Evolutionary conservation across 2,329 filamentous ascomycete species (phyloP).

Genomic region (Trichoderma atroviride): DNA sequence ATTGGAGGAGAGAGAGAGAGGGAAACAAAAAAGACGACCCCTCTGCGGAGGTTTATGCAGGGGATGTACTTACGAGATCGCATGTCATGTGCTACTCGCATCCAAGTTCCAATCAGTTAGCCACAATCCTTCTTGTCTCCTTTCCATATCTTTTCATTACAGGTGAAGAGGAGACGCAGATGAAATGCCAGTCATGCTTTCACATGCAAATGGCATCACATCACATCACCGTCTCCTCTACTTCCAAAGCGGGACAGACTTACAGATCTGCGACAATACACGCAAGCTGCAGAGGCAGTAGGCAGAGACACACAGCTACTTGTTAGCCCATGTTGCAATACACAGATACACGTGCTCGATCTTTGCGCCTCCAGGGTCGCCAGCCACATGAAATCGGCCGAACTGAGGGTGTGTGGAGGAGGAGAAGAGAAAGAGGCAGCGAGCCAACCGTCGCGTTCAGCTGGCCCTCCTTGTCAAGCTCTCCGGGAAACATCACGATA

Average conservation of each 20-base stretch:
- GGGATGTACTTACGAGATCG: constrained; percentile 71
- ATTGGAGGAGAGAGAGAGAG: not conserved
- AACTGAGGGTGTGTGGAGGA: not conserved
- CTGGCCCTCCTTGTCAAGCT: not conserved
- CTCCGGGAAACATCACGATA: not conserved
- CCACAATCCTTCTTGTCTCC: constrained; percentile 27
- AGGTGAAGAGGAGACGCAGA: not conserved
- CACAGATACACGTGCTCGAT: constrained; percentile 25
- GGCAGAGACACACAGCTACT: constrained; percentile 33
- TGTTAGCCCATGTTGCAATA: constrained; percentile 36
- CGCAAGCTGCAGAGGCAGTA: constrained; percentile 63
- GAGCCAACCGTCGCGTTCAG: not conserved
- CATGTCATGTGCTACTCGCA: constrained; percentile 80
- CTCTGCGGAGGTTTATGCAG: not conserved
- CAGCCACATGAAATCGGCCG: not conserved
- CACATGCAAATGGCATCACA: not conserved
- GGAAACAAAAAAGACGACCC: not conserved
- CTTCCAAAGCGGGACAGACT: constrained; percentile 50
- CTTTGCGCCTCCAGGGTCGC: not conserved
- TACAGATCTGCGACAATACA: constrained; percentile 89
- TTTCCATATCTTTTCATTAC: not conserved
- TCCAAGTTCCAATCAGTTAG: constrained; percentile 34
- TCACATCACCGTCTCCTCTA: not conserved
- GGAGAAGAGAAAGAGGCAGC: not conserved
- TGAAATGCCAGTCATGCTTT: not conserved